Conservation (phyloP, 75 land plant genomes). For the Chamaecyparis obtusa region DNA sequence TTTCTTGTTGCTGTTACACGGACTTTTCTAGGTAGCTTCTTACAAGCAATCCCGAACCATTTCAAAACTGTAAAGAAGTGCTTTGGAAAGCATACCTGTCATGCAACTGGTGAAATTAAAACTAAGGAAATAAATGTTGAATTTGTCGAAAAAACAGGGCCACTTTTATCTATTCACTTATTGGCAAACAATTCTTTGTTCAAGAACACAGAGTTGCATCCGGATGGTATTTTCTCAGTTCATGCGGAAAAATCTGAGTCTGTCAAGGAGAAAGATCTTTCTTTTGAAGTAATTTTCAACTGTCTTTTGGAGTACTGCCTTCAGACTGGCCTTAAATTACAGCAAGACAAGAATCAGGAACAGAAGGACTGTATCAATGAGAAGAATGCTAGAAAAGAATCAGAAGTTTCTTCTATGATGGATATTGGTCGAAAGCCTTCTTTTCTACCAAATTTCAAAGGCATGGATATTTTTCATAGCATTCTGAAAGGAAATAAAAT, state of each 20-base stretch:
- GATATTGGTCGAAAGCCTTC: neutral
- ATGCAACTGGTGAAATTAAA: neutral
- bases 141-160: slow-evolving; percentile 3
- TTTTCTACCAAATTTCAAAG: slow-evolving; percentile 19
- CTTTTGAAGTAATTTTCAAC: slow-evolving; percentile 19
- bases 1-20: slow-evolving; percentile 27
- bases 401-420: neutral
- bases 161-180: neutral
- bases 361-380: neutral
- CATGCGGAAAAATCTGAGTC: slow-evolving; percentile 9
- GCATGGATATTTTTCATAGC: slow-evolving; percentile 12
- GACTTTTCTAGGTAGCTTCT: slow-evolving; percentile 27
- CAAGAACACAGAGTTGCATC: neutral
- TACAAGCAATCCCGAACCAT: slow-evolving; percentile 37
- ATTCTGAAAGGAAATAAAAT: slow-evolving; percentile 37
- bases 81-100: slow-evolving; percentile 20
- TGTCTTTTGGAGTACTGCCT: slow-evolving; percentile 27
- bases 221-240: neutral
- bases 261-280: slow-evolving; percentile 11
- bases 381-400: neutral
- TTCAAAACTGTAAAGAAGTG: slow-evolving; percentile 37
- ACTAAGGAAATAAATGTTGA: neutral
- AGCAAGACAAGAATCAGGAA: slow-evolving; percentile 7
- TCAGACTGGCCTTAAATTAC: slow-evolving; percentile 34
- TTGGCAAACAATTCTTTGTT: neutral